Percentiles rank a stretch among this genome's conserved stretches.
Evolutionary conservation across 2,329 filamentous ascomycete species (phyloP).

Genomic region (Aspergillus versicolor): DNA sequence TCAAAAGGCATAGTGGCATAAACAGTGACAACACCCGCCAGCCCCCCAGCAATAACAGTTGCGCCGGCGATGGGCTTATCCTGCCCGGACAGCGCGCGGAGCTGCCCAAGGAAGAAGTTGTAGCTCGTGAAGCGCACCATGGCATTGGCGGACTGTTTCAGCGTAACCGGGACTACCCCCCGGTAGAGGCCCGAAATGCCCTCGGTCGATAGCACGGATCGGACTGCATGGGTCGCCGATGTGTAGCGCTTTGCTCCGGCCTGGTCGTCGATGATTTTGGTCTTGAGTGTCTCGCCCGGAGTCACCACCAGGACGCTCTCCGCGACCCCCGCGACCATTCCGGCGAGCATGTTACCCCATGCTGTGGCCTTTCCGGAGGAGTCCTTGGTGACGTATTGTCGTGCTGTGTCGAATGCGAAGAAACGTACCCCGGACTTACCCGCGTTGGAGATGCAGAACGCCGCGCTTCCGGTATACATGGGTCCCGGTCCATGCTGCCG

Average conservation of each 20-base stretch:
- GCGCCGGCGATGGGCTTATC: not conserved
- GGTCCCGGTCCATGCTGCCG: constrained; percentile 10
- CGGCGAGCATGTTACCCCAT: constrained; percentile 55
- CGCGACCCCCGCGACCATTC: constrained; percentile 61
- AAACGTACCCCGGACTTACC: constrained; percentile 20
- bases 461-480: constrained; percentile 16
- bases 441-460: constrained; percentile 19
- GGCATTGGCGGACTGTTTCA: constrained; percentile 52
- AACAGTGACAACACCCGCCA: constrained; percentile 54
- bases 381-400: constrained; percentile 13
- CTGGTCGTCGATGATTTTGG: constrained; percentile 61
- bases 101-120: constrained; percentile 57
- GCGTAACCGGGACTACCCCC: constrained; percentile 58
- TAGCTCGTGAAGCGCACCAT: constrained; percentile 60
- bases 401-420: constrained; percentile 17
- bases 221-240: constrained; percentile 51
- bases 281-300: constrained; percentile 66
- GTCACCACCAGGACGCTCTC: constrained; percentile 62
- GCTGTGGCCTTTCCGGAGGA: constrained; percentile 43
- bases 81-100: not conserved
- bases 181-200: constrained; percentile 57
- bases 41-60: constrained; percentile 58
- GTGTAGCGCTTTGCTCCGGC: constrained; percentile 46
- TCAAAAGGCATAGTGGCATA: constrained; percentile 47
- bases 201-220: constrained; percentile 49